Evolutionary conservation across 225 moss, liverwort and hornwort species (phyloP), one percentile per base, ranked within the genome.

Genomic region (Bryum argenteum): DNA sequence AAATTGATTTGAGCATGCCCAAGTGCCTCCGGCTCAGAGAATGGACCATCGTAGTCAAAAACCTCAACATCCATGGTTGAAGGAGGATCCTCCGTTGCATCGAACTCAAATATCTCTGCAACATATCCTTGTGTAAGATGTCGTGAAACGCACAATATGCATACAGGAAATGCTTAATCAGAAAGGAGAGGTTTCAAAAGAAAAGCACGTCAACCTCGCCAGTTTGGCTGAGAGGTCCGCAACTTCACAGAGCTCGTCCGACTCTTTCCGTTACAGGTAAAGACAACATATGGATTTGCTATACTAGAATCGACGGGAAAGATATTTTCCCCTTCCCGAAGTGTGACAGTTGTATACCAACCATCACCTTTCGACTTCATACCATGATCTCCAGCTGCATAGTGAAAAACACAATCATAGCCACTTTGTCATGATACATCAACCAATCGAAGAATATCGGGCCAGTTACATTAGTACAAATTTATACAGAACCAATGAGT

Each of bases 21-120:
- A 63, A 94, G 61, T 47, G 67, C 85, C 73, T 91, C 91, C 43
- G 91, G 84, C 28, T 85, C 82, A 23, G 89, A 77, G 64, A 94
- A 91, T 15, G 93, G 91, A 61, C 93, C 93, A 60, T 94, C 91
- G 33, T 91, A 94, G 69, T 94, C 89, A 59, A 88, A 89, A 21
- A 94, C 84, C 77, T 94, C 93, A 33, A 94, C 72, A 71, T 91
- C 86, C 77, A 94, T 59, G 65, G 88, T 94, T 40, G 93, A 77
- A 33, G 93, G 93, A 51, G 89, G 93, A 76, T 94, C 93, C 65
- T 89, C 91, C 44, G 88, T 89, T 52, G 93, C 91, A 82, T 94
- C 84, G 38, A 94, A 94, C 71, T 94, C 93, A 61, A 86, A 91
- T 6, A 94, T 82, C 78, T 94, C 93, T 92, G 84, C 79, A 77